Evolutionary conservation across 139 green algal genomes (phyloP).

Genomic region (Monoraphidium neglectum): DNA sequence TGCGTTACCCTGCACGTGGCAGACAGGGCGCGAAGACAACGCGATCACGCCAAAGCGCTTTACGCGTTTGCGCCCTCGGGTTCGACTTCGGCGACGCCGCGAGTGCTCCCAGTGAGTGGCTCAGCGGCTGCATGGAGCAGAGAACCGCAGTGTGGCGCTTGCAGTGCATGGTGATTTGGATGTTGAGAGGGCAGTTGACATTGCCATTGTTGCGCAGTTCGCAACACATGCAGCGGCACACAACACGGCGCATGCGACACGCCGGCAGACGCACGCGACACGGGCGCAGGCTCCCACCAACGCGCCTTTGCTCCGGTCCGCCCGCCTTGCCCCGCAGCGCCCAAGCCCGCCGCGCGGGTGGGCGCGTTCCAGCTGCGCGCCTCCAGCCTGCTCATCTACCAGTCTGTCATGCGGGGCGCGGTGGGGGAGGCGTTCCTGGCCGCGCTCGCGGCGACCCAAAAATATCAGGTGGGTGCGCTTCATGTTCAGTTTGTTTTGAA

Average conservation of each 20-base stretch:
- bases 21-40: background rate
- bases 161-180: background rate
- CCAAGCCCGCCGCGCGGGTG: background rate
- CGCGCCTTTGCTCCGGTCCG: background rate
- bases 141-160: background rate
- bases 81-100: conserved; percentile 23
- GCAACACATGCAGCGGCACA: background rate
- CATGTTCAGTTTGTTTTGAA: too few species aligned
- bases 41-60: background rate
- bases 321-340: background rate
- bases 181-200: background rate
- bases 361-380: background rate
- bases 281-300: background rate
- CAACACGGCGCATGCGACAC: background rate
- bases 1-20: too few species aligned
- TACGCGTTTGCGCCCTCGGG: conserved; percentile 6
- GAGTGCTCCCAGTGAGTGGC: too few species aligned
- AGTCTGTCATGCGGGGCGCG: conserved; percentile 38
- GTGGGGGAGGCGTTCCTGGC: conserved; percentile 52
- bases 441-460: conserved; percentile 34
- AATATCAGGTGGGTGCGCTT: conserved; percentile 51
- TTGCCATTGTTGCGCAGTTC: background rate
- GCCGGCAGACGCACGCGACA: background rate
- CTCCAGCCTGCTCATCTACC: conserved; percentile 38
- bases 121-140: background rate